Percentiles rank a stretch among this genome's conserved stretches.
These are phyloP conservation scores for Ceratocystis cacaofunesta DNA, from an alignment of 2,329 filamentous ascomycete genomes.

Conservation along the genomic window DNA sequence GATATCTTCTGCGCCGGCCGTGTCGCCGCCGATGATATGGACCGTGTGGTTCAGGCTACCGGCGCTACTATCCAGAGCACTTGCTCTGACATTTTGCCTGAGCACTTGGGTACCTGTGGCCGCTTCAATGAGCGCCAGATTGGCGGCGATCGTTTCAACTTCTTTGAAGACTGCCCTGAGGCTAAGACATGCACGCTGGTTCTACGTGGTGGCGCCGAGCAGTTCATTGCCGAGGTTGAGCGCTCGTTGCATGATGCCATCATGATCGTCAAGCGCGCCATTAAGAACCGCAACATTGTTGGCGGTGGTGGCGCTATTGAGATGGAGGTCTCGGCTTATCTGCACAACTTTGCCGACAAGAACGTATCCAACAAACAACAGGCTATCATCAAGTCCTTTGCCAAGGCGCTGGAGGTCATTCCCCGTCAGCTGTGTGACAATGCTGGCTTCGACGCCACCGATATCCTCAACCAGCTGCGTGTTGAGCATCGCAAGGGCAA, in stretches of 20 bases:
- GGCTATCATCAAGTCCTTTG: constrained; percentile 92
- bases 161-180: constrained; percentile 89
- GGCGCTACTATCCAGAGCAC: constrained; percentile 88
- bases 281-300: constrained; percentile 88
- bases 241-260: constrained; percentile 96
- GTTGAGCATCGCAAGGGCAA: constrained; percentile 92
- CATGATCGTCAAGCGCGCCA: constrained; percentile 98
- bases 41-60: constrained; percentile 88
- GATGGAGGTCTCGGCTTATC: constrained; percentile 91
- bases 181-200: constrained; percentile 96
- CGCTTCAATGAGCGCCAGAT: constrained; percentile 92
- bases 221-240: constrained; percentile 98
- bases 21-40: constrained; percentile 81
- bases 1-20: constrained; percentile 97
- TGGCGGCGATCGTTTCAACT: constrained; percentile 92
- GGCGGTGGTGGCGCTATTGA: constrained; percentile 87
- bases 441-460: constrained; percentile 92
- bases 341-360: constrained; percentile 84
- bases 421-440: constrained; percentile 97
- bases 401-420: constrained; percentile 92
- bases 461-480: constrained; percentile 89
- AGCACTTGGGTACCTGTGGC: constrained; percentile 84
- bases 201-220: constrained; percentile 88
- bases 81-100: constrained; percentile 80
- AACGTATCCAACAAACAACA: constrained; percentile 93